Evolutionary conservation across 2,329 filamentous ascomycete species (phyloP).

Genomic region (Parafenestella ontariensis): DNA sequence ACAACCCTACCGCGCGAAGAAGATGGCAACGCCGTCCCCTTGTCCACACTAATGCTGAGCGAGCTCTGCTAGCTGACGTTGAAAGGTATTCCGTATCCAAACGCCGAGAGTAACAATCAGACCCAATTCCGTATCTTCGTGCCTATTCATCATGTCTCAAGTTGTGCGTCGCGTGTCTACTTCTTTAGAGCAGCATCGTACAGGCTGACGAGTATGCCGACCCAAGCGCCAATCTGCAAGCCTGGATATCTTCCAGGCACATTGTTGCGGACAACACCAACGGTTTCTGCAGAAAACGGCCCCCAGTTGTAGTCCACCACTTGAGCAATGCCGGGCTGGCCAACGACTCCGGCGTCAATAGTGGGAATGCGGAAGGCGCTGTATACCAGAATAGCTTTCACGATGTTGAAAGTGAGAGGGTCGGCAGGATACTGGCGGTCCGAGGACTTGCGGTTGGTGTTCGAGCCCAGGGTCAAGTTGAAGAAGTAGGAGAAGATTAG

Average conservation of each 20-base stretch:
- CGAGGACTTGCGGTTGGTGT: conserved; percentile 52
- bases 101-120: neutral
- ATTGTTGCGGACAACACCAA: conserved; percentile 68
- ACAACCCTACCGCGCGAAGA: neutral
- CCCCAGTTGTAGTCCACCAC: conserved; percentile 55
- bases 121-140: neutral
- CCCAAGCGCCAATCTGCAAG: conserved; percentile 70
- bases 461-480: conserved; percentile 74
- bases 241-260: conserved; percentile 76
- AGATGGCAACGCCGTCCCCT: neutral
- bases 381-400: conserved; percentile 82
- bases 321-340: conserved; percentile 60
- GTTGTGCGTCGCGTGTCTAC: conserved; percentile 13
- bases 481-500: conserved; percentile 83
- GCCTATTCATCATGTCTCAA: neutral
- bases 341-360: conserved; percentile 19
- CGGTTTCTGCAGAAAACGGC: conserved; percentile 65
- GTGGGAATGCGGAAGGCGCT: conserved; percentile 69
- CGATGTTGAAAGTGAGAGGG: conserved; percentile 87
- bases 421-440: conserved; percentile 71
- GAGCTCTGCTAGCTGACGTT: neutral
- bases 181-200: conserved; percentile 80
- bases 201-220: conserved; percentile 72
- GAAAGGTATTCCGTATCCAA: neutral
- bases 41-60: neutral